A percentile compares a stretch with the other conserved stretches of the same genome.
Conservation (phyloP, 129 eudicot species). For the Flaveria trinervia region DNA sequence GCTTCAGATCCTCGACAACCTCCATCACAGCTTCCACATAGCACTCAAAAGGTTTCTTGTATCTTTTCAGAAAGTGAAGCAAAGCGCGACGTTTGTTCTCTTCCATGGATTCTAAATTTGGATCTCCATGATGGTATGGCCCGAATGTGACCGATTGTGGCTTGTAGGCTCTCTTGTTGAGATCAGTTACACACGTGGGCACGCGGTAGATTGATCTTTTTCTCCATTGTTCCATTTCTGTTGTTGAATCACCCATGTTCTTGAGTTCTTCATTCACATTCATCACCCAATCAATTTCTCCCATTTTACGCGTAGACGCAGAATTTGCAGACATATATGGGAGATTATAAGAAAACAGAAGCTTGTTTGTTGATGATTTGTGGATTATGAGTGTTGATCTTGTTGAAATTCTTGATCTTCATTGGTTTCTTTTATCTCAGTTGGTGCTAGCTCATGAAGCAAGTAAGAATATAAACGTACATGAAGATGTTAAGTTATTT, state of each 20-base stretch:
- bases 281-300: constrained; percentile 43
- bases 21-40: constrained; percentile 32
- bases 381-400: not conserved
- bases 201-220: constrained; percentile 50
- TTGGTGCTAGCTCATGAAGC: constrained; percentile 24
- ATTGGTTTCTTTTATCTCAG: constrained; percentile 24
- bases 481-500: constrained; percentile 3
- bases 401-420: constrained; percentile 5
- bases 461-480: constrained; percentile 39
- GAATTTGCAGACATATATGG: not conserved
- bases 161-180: constrained; percentile 51
- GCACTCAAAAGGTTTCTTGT: constrained; percentile 39
- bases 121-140: constrained; percentile 56
- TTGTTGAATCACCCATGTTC: constrained; percentile 30
- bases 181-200: constrained; percentile 46
- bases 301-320: constrained; percentile 17
- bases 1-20: constrained; percentile 43
- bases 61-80: constrained; percentile 54
- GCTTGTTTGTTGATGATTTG: too few species aligned
- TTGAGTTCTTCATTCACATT: constrained; percentile 36
- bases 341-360: not conserved
- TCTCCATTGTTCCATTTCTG: constrained; percentile 48
- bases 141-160: constrained; percentile 61
- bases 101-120: constrained; percentile 47
- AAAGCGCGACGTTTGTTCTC: constrained; percentile 61